Conservation (phyloP, 1,139 yeast genomes). For the Yamadazyma sp. region DNA sequence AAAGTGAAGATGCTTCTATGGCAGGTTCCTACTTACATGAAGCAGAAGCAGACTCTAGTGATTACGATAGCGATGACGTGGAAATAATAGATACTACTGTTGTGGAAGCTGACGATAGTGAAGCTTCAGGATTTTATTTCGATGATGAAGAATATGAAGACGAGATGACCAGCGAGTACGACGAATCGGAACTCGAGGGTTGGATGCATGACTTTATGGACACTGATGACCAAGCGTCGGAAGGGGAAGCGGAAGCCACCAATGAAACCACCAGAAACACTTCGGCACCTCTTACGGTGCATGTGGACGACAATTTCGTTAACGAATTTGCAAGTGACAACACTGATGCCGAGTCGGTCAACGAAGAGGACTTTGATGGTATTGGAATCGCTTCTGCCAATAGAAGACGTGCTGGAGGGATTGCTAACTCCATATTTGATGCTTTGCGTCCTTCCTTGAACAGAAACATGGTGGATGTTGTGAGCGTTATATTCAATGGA, state of each 20-base stretch:
- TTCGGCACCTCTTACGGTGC: slow-evolving; percentile 9
- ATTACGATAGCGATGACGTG: slow-evolving; percentile 33
- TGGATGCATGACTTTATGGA: slow-evolving; percentile 41
- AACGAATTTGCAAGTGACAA: slow-evolving; percentile 1
- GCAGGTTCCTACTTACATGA: slow-evolving; percentile 14
- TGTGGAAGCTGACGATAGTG: slow-evolving; percentile 14
- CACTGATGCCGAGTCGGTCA: slow-evolving; percentile 9
- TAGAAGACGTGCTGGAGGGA: slow-evolving; percentile 21
- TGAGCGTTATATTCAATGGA: slow-evolving; percentile 19
- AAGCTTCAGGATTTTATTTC: slow-evolving; percentile 29
- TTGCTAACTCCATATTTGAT: slow-evolving; percentile 26
- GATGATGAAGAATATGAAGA: slow-evolving; percentile 30
- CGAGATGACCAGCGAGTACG: slow-evolving; percentile 34
- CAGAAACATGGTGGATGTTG: slow-evolving; percentile 18
- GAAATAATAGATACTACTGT: slow-evolving; percentile 45
- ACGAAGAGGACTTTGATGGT: slow-evolving; percentile 22
- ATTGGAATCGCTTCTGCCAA: slow-evolving; percentile 12
- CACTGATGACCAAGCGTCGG: neutral
- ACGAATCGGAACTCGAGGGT: slow-evolving; percentile 43
- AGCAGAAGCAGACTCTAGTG: slow-evolving; percentile 10
- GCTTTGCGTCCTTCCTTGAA: slow-evolving; percentile 24
- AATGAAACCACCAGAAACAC: neutral
- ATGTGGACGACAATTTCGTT: neutral
- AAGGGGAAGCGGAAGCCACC: neutral
- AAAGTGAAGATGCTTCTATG: slow-evolving; percentile 15